These are phyloP conservation scores for Vaucheria bursata DNA, from an alignment of 352 stramenopile genomes.

Conservation along the genomic window DNA sequence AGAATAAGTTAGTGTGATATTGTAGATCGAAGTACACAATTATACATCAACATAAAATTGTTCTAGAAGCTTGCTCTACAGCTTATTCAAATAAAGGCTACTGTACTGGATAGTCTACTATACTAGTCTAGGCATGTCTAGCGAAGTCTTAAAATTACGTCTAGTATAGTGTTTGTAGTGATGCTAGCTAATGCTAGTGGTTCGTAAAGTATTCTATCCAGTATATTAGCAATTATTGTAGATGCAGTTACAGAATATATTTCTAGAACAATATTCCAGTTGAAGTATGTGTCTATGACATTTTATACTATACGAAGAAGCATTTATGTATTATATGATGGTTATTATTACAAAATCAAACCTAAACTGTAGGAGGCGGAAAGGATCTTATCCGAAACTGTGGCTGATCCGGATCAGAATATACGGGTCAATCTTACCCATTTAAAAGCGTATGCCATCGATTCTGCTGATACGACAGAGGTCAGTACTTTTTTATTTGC, in stretches of 20 bases:
- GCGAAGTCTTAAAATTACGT: too few relatives aligned
- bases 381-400: too few relatives aligned
- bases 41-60: too few relatives aligned
- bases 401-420: constrained; percentile 14
- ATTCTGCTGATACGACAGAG: constrained; percentile 40
- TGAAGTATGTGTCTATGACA: not conserved
- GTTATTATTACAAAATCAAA: not conserved
- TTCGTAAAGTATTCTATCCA: not conserved
- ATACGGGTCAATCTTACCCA: constrained; percentile 23
- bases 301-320: not conserved
- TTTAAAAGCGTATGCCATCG: constrained; percentile 40
- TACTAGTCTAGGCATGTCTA: too few relatives aligned
- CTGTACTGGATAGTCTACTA: too few relatives aligned
- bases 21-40: too few relatives aligned
- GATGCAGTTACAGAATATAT: not conserved
- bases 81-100: too few relatives aligned
- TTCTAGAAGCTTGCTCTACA: too few relatives aligned
- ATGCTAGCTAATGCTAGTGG: too few relatives aligned
- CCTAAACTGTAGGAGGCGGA: too few relatives aligned
- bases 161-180: too few relatives aligned
- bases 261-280: not conserved
- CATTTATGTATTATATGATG: not conserved
- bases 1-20: too few relatives aligned
- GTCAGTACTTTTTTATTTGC: constrained; percentile 9
- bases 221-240: constrained; percentile 6